Evolutionary conservation across 768 basidiomycete genomes (phyloP).

Genomic region (Amanita polypyramis): DNA sequence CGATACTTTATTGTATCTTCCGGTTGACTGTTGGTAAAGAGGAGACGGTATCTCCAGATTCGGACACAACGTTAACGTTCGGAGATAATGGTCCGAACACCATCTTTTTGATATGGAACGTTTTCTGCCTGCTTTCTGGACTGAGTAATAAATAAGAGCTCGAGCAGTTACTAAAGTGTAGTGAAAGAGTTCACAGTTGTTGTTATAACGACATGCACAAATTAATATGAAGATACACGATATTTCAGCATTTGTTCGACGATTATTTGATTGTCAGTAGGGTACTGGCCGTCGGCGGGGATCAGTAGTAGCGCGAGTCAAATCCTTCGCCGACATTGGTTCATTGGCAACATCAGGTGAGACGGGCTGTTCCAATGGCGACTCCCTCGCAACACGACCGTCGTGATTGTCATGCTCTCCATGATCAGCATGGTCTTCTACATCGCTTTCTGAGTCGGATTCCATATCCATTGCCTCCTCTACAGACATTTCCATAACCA

Average conservation of each 20-base stretch:
- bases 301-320: slow-evolving; percentile 1
- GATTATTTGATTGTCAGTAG: too few relatives aligned
- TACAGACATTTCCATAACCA: slow-evolving; percentile 21
- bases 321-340: slow-evolving; percentile 2
- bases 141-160: not conserved
- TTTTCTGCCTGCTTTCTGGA: not conserved
- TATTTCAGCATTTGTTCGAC: not conserved
- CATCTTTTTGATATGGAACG: not conserved
- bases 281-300: slow-evolving; percentile 3
- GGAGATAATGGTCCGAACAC: not conserved
- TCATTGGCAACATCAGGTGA: slow-evolving; percentile 7
- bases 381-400: not conserved
- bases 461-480: slow-evolving; percentile 11
- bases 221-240: not conserved
- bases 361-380: not conserved
- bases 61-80: not conserved
- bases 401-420: not conserved
- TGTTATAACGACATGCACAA: not conserved
- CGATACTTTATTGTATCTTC: not conserved
- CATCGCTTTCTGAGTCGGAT: slow-evolving; percentile 6
- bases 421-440: not conserved
- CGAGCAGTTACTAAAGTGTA: too few relatives aligned
- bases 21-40: not conserved
- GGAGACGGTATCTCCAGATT: not conserved
- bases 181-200: too few relatives aligned